Evolutionary conservation across 192 early-diverging fungal genomes (phyloP).

Genomic region (Coemansia sp.): DNA sequence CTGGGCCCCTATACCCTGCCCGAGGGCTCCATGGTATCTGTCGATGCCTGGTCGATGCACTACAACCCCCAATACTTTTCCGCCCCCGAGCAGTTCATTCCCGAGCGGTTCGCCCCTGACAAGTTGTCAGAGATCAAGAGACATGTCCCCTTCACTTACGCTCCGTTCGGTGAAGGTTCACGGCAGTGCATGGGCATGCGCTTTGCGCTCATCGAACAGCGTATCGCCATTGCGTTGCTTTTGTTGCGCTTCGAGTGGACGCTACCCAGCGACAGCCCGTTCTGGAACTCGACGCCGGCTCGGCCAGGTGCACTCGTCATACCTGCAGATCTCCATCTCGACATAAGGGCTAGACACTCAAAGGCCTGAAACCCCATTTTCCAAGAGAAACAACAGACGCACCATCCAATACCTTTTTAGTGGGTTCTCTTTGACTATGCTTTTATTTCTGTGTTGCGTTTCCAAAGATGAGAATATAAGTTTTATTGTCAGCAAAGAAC

Average conservation of each 20-base stretch:
- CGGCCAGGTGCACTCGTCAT: no score
- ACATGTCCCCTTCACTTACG: conserved; percentile 35
- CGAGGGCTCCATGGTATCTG: conserved; percentile 46
- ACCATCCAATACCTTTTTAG: no score
- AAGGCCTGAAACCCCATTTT: no score
- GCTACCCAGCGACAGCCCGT: conserved; percentile 38
- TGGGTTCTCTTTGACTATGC: no score
- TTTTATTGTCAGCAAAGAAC: no score
- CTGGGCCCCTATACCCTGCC: conserved; percentile 50
- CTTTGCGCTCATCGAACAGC: conserved; percentile 56
- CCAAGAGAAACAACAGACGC: no score
- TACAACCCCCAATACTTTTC: conserved; percentile 46
- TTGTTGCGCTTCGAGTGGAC: conserved; percentile 48
- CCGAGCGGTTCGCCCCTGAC: conserved; percentile 46
- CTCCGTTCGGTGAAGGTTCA: conserved; percentile 59
- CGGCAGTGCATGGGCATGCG: conserved; percentile 61
- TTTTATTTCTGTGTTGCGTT: no score
- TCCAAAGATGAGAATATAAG: no score
- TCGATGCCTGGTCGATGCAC: conserved; percentile 56
- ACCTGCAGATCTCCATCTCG: no score
- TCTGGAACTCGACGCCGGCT: no score
- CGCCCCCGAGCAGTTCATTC: conserved; percentile 47
- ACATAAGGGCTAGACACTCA: no score
- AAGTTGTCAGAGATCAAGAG: neutral
- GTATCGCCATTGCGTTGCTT: conserved; percentile 51